Percentiles rank a stretch among this genome's conserved stretches.
These are phyloP conservation scores for Trypanosomatidae sp. DNA, from an alignment of 208 protist genomes.

Conservation along the genomic window DNA sequence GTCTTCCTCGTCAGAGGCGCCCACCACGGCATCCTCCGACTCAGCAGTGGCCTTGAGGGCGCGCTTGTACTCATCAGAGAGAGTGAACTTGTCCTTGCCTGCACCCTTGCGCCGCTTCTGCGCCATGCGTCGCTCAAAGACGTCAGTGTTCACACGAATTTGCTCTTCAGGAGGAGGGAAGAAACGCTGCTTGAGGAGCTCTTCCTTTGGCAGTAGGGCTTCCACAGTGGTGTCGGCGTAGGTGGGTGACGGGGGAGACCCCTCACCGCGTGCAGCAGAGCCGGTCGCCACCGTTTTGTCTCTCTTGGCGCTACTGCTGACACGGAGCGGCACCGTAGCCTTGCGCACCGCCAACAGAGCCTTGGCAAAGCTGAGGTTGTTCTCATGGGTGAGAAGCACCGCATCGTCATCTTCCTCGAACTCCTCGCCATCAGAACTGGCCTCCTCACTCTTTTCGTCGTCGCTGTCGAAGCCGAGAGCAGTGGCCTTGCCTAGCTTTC, in stretches of 20 bases:
- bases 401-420: conserved; percentile 83
- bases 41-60: conserved; percentile 41
- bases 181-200: conserved; percentile 44
- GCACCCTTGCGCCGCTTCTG: conserved; percentile 11
- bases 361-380: conserved; percentile 83
- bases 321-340: conserved; percentile 34
- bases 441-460: conserved; percentile 20
- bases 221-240: background rate
- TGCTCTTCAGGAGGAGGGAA: conserved; percentile 79
- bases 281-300: conserved; percentile 2
- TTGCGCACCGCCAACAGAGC: conserved; percentile 75
- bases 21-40: conserved; percentile 30
- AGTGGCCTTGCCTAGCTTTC: conserved; percentile 33
- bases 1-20: conserved; percentile 16
- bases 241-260: background rate
- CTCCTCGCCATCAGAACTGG: conserved; percentile 63
- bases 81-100: conserved; percentile 48
- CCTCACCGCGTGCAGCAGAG: conserved; percentile 3
- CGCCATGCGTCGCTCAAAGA: conserved; percentile 44
- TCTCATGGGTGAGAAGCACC: conserved; percentile 73
- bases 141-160: conserved; percentile 54
- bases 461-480: conserved; percentile 4
- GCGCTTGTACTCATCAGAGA: conserved; percentile 84
- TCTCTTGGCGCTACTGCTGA: conserved; percentile 3
- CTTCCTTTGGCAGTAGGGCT: conserved; percentile 28